Base-by-base conservation (phyloP, 225 moss, liverwort and hornwort genomes). In the Thuidium tamariscinum region DNA sequence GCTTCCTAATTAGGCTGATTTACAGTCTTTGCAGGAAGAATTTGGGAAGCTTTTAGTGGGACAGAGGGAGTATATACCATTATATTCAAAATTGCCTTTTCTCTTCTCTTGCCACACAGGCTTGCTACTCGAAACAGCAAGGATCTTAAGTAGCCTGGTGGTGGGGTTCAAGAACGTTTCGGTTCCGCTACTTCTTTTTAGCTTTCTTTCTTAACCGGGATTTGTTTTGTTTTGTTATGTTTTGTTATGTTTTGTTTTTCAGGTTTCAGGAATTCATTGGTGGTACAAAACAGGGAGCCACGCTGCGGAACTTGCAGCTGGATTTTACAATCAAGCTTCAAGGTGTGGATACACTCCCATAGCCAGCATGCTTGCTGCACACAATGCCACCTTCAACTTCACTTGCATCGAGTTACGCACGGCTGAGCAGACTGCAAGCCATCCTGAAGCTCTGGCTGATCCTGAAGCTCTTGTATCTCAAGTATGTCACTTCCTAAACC, bases 251-350 rank as follows among this genome's bases (percentile, higher is more conserved):
- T 44, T 59, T 11, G 6, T 65, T 42, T 82, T n/a, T 21, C 87
- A 96, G 91, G 89, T 96, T 26, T 94, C 96, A 54, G 96, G 96
- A 72, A 89, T 96, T 54, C 95, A 96, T 78, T 96, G 96, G 96
- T 93, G 93, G 93, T 91, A 93, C 81, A 92, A 90, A 71, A 92
- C 92, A 17, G 85, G 8, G 64, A 92, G 95, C 51, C 96, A 96
- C 27, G 96, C 94, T 11, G 94, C 96, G 4, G 96, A 96, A 85
- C 89, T 95, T 55, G 82, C 91, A 15, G 93, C 94, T n/a, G 96
- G 96, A 6, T 96, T 89, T 70, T 92, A 94, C 92, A 96, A 95
- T n/a, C 89, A 91, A 77, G 77, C 39, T 22, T 86, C 81, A 20
- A 81, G 86, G 34, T 94, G 92, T 85, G 96, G 96, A n/a, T 96